Evolutionary conservation across 1,139 yeast species (phyloP), one percentile per base, ranked within the genome.

Genomic region (Candida gigantensis): DNA sequence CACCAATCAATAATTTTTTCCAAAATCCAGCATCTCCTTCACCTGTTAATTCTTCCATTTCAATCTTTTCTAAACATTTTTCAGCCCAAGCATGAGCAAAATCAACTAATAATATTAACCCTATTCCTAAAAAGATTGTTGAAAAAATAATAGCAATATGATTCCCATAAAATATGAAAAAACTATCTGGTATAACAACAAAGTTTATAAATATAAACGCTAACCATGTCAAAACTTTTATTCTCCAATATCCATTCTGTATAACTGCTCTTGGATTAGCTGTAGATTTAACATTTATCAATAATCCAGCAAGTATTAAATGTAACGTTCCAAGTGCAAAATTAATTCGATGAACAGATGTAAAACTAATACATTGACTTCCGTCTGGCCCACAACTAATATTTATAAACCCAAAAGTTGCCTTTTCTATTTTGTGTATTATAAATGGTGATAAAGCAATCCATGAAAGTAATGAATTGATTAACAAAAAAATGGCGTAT

Each of bases 11-110:
- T 15, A 90, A 63, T 30, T 78, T 72, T 52, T 87, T 80, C 98
- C 98, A 92, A 49, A 86, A 75, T 3, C 68, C 62, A 3, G 74
- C 71, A 42, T 65, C 73, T n/a, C 72, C 73, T 42, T 65, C 74
- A 10, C 74, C 74, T 3, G 80, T 77, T 34, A 90, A 84, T 45
- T 90, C 96, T 49, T 85, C 94, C 47, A 77, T 72, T 58, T 92
- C 97, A 33, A 92, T 88, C 52, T 88, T 87, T 48, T 84, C 92
- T 39, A 92, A 74, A 57, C 98, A 94, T 8, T 85, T 87, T 53
- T 94, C 99, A 0, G 98, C 97, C 97, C 97, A 94, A 42, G 94
- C 94, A 61, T 94, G 98, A 9, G 98, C 97, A 71, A 89, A 92
- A 60, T 94, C 98, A 20, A 94, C 97, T 37, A 94, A 65, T 35